Base-by-base conservation (phyloP, 768 basidiomycete genomes). In the Postia placenta region DNA sequence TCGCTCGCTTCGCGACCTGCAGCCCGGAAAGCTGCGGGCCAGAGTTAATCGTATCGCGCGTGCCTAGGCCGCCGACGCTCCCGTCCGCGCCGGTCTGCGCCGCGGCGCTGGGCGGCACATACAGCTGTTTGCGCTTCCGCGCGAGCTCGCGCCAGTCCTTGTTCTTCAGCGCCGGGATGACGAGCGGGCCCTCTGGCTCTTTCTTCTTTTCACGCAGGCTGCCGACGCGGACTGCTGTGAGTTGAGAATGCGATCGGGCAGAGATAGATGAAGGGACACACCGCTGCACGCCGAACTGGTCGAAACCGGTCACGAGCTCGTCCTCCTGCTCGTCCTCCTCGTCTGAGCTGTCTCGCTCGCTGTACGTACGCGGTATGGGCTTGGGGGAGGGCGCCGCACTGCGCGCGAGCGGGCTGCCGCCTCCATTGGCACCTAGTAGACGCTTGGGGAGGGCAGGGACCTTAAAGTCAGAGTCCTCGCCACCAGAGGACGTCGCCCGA, bases 91-190 rank as follows among this genome's bases (percentile, higher is more conserved):
- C 83, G 1, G 78, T 79, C 20, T 68, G 52, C 14, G 73, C 78
- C 35, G 69, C 69, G 2, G 76, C 79, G 26, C 80, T 76, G 2
- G 77, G 74, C 1, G 92, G 92, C 7, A 91, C 71, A 58, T 79
- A 92, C 37, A 78, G 74, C 11, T 67, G 65, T 38, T 74, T 80
- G 59, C 87, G 74, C 62, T 80, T 83, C 36, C 85, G 74, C 14
- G 89, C 88, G 6, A 81, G 67, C 45, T 82, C 86, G 36, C 91
- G 73, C 95, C 95, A 99, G 62, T 99, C 94, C 23, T 81, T 78
- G 60, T 97, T 95, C 58, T 91, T 73, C 39, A 90, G 72, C 1
- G 91, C 73, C 14, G 94, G 84, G 39, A 99, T 98, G 30, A 96
- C 81, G 7, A 96, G 75, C 0, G 88, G 88, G 3, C 71, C 78